Base-by-base conservation (phyloP, 176 grass and related monocot species). In the Neostapfia colusana region DNA sequence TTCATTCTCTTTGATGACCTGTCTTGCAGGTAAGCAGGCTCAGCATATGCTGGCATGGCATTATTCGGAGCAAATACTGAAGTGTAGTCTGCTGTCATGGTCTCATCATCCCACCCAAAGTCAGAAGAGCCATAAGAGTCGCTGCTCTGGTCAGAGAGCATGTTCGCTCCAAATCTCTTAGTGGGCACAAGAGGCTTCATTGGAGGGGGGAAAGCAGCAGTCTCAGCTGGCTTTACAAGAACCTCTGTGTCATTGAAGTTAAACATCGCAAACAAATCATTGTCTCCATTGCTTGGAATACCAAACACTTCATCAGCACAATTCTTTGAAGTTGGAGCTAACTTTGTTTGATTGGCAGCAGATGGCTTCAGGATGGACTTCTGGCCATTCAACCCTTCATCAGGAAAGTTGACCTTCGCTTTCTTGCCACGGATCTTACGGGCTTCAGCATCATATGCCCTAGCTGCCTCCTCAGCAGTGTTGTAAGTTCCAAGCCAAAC, bases 401-500 rank as follows among this genome's bases (percentile, higher is more conserved):
- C 89, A 18, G 92, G 89, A 72, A 95, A 91, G 55, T 95, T 95
- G 11, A 91, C 89, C 80, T 95, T 95, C 4, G 92, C 92, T 20
- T 95, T 95, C 63, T 88, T 91, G 9, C 92, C 92, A 40, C 92
- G 89, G 67, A 95, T 95, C 53, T 87, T 84, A 24, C 89, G 86
- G 26, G 91, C 91, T 63, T 89, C 88, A 79, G 81, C 88, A 51
- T 93, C 91, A 42, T 93, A 93, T 72, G 91, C 91, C 65, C 91
- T 86, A 28, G 92, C 89, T 50, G 92, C 92, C 63, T 84, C 92
- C 83, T 89, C 92, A n/a, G 89, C 70, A 4, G 92, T 96, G 59
- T 81, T 79, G 87, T 89, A 96, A 61, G 92, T 96, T 72, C 92
- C 92, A 55, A 96, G 92, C 92, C 92, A 96, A 55, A 96, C 92